phyloP scores from a whole-genome alignment of 345 rosid genomes.

The Camelina laxa region DNA sequence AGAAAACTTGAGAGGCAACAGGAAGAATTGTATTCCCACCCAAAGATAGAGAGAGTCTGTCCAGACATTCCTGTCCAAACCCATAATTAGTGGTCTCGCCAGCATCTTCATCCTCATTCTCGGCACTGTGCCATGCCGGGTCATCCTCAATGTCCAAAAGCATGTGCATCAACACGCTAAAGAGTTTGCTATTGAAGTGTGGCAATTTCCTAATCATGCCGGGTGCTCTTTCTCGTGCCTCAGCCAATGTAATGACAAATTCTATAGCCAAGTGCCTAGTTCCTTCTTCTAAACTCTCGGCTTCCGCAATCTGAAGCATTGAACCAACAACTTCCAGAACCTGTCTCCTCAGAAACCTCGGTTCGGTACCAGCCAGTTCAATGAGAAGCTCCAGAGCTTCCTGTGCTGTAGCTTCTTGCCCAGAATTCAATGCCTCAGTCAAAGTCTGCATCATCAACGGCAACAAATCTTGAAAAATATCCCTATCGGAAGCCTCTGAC shows the following conservation, averaged over 20 bases:
- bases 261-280: constrained; percentile 67
- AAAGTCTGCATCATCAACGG: constrained; percentile 66
- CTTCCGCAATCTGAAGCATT: constrained; percentile 77
- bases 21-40: constrained; percentile 76
- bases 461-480: constrained; percentile 66
- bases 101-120: constrained; percentile 65
- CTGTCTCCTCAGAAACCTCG: constrained; percentile 62
- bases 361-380: constrained; percentile 73
- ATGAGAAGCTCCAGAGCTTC: constrained; percentile 71
- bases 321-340: constrained; percentile 68
- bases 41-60: constrained; percentile 61
- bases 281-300: constrained; percentile 69
- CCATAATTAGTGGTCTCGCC: constrained; percentile 72
- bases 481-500: constrained; percentile 50
- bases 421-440: constrained; percentile 65
- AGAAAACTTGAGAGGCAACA: constrained; percentile 63
- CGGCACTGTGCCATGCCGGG: constrained; percentile 65
- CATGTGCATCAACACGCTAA: constrained; percentile 61
- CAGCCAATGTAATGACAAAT: constrained; percentile 66
- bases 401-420: constrained; percentile 66
- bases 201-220: constrained; percentile 84
- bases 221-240: constrained; percentile 76
- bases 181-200: constrained; percentile 64
- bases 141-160: constrained; percentile 72
- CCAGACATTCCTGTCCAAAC: constrained; percentile 75